Evolutionary conservation across 2,329 filamentous ascomycete species (phyloP), one percentile per base, ranked within the genome.

Genomic region (Fusarium paranaense): DNA sequence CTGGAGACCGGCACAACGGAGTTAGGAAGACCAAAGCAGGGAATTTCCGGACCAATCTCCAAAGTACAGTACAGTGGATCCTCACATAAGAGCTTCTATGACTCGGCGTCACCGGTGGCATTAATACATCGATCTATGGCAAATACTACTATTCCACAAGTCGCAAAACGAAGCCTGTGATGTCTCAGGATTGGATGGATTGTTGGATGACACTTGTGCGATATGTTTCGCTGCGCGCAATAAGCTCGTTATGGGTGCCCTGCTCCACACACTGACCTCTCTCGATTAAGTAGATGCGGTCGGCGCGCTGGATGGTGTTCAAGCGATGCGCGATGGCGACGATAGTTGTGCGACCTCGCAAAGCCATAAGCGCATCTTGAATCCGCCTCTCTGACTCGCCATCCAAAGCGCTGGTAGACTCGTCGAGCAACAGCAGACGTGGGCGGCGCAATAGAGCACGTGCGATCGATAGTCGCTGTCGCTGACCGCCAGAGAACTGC

Each of bases 381-480:
- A 95, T 86, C 4, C 89, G 78, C 18, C 83, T 84, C 14, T 92
- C 90, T 32, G 87, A 90, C 76, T 89, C 88, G 0, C 87, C 86
- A 76, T 95, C 93, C 2, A 95, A 84, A 6, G 90, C 91, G 33
- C 88, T 90, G 0, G 93, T 94, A 8, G 91, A 89, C 2, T 60
- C 57, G 7, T 60, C 57, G 0, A 60, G 57, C 33, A 60, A 40
- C 11, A 60, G 10, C 10, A 95, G 83, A 59, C 89, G 86, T 0
- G 93, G 93, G 22, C 87, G 85, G 0, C 92, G 86, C 2, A 93
- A 84, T 0, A 94, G 84, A 2, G 92, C 92, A 10, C 93, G 86
- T 0, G 93, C 92, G 73, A 95, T 94, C 1, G 90, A 88, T 20
- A 95, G 78, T 3, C 92, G 86, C 78, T 95, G 93, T 8, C 89